Evolutionary conservation across 2,329 filamentous ascomycete genomes (phyloP).

Genomic region (Pseudogymnoascus sp.): DNA sequence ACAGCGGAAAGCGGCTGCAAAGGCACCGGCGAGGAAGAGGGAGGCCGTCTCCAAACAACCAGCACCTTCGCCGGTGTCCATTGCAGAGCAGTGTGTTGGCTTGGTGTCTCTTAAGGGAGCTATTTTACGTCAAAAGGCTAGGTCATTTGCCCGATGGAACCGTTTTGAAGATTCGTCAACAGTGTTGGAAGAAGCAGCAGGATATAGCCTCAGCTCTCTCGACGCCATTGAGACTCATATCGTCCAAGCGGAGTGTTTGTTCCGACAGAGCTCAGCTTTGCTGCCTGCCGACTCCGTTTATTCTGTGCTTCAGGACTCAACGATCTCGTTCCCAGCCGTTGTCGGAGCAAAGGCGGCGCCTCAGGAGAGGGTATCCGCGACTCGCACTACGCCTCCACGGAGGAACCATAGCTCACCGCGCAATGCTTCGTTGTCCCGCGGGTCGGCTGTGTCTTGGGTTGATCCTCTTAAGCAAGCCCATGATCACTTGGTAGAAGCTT

Average conservation of each 20-base stretch:
- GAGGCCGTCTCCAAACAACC: conserved; percentile 19
- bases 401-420: conserved; percentile 12
- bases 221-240: conserved; percentile 46
- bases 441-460: conserved; percentile 37
- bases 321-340: conserved; percentile 75
- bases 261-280: conserved; percentile 61
- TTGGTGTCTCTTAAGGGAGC: conserved; percentile 39
- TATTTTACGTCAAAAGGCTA: conserved; percentile 44
- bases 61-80: conserved; percentile 15
- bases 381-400: conserved; percentile 20
- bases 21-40: conserved; percentile 20
- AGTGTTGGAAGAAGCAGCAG: conserved; percentile 45
- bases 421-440: not conserved
- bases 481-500: conserved; percentile 57
- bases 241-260: conserved; percentile 58
- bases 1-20: conserved; percentile 25
- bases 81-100: conserved; percentile 28
- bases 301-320: conserved; percentile 86
- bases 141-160: conserved; percentile 33
- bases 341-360: conserved; percentile 18
- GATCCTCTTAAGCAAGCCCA: conserved; percentile 58
- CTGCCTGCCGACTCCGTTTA: conserved; percentile 78
- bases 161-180: conserved; percentile 50
- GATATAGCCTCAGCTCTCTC: conserved; percentile 36
- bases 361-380: conserved; percentile 20